Evolutionary conservation across 306 rosid species (phyloP), one percentile per base, ranked within the genome.

Genomic region (Citrullus mucosospermus): DNA sequence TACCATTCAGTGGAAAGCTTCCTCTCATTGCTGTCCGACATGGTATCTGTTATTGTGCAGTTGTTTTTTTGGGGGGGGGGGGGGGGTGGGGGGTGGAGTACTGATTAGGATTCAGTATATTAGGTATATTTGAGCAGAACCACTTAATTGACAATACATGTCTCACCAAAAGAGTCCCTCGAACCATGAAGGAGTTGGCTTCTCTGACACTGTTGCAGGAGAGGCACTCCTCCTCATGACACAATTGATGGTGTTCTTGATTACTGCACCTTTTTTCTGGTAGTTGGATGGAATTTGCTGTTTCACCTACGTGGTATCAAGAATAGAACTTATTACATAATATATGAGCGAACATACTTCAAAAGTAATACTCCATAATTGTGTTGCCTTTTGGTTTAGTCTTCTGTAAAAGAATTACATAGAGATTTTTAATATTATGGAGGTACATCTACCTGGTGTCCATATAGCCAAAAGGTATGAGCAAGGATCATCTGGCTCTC

Each of bases 401-500:
- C 17, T 7, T 38, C 57, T 9, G 78, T 44, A 14, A 55, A 38
- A 12, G 38, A 41, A 48, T n/a, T 76, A 13, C 43, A 55, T 13
- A 48, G 76, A 28, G 20, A 77, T 44, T 43, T 25, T 9, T 20
- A 57, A n/a, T 41, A 28, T 43, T 59, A 43, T 77, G 68, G 68
- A 57, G 80, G 41, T 79, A 81, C 79, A 68, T 81, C 70, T 88
- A 90, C 99, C 99, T 90, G 99, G 99, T 72, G 98, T 89, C 99
- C 99, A 96, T 84, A 96, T 93, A 65, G 99, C 98, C 80, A 96
- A 89, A 75, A 96, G 93, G 90, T 96, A 96, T 59, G 80, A 85
- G 86, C 94, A 88, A 25, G 99, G 99, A 83, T 96, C 99, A 84
- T 96, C 99, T 32, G 89, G 87, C 88, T 96, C 99, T 79, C 98